A percentile compares a stretch with the other conserved stretches of the same genome.
These are phyloP conservation scores for Penicillium sp. DNA, from an alignment of 2,329 filamentous ascomycete genomes.

Conservation along the genomic window DNA sequence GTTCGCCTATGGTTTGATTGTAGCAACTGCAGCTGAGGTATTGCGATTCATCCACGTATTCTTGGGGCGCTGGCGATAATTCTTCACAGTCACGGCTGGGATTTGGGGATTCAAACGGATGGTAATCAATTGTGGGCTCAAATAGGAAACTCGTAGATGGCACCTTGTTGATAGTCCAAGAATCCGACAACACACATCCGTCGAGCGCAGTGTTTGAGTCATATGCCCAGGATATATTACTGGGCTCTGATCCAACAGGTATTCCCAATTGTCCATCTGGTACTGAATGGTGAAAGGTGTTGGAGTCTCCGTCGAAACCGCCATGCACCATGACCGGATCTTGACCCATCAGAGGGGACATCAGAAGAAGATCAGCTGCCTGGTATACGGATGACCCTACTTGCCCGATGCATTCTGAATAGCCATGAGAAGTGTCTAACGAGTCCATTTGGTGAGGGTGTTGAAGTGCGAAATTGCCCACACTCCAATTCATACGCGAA, in stretches of 20 bases:
- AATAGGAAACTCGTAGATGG: neutral
- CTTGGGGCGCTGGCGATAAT: slow-evolving; percentile 1
- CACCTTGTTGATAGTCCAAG: slow-evolving; percentile 1
- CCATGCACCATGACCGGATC: neutral
- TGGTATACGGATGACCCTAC: neutral
- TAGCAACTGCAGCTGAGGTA: slow-evolving; percentile 21
- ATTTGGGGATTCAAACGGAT: slow-evolving; percentile 5
- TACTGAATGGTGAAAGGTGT: neutral
- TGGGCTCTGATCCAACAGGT: neutral
- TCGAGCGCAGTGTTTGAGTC: neutral
- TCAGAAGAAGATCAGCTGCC: neutral
- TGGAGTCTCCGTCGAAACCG: neutral
- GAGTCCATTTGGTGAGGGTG: slow-evolving; percentile 3
- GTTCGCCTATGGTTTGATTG: slow-evolving; percentile 22
- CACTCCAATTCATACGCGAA: slow-evolving; percentile 2
- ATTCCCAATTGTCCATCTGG: neutral
- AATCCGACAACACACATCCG: neutral
- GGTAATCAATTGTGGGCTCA: neutral
- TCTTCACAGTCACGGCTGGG: slow-evolving; percentile 4
- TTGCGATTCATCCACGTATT: neutral
- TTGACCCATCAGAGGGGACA: neutral
- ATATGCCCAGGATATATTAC: slow-evolving; percentile 1
- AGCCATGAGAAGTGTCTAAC: slow-evolving; percentile 1
- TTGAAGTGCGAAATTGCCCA: neutral
- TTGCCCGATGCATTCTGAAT: neutral